These are phyloP conservation scores for Rhododendron mucronatum DNA, from an alignment of 148 eudicot genomes.

Conservation along the genomic window DNA sequence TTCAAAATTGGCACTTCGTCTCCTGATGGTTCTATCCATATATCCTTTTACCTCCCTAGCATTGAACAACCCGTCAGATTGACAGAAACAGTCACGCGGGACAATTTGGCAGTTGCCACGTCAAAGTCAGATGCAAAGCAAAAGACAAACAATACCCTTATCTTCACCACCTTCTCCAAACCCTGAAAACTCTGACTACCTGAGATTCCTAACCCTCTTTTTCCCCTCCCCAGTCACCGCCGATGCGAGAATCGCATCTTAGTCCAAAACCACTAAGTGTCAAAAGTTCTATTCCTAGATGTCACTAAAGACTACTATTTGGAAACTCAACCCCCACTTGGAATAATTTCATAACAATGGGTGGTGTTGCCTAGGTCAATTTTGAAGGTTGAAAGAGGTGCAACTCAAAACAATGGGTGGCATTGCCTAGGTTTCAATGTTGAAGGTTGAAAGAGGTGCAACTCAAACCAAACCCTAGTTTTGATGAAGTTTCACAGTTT, in stretches of 20 bases:
- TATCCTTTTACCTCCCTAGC: background rate
- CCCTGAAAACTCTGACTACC: background rate
- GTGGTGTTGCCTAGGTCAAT: background rate
- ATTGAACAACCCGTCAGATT: background rate
- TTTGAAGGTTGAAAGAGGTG: background rate
- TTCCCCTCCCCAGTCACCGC: background rate
- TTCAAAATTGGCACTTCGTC: background rate
- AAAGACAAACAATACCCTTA: no score
- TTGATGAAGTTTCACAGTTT: background rate
- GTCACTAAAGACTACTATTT: background rate
- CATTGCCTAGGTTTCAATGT: background rate
- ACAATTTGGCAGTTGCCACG: background rate
- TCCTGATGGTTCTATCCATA: background rate
- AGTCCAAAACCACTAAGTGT: background rate
- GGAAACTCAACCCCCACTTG: constrained; percentile 4
- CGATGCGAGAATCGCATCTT: background rate
- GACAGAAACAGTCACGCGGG: background rate
- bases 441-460: background rate
- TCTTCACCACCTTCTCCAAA: no score
- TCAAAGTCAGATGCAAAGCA: background rate
- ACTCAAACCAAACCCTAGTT: background rate
- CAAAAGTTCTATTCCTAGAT: background rate
- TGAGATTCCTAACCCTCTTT: background rate
- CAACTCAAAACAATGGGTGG: background rate
- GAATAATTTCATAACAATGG: background rate